Evolutionary conservation across 2,329 filamentous ascomycete genomes (phyloP), one percentile per base, ranked within the genome.

Genomic region (Trichoderma cornu-damae): DNA sequence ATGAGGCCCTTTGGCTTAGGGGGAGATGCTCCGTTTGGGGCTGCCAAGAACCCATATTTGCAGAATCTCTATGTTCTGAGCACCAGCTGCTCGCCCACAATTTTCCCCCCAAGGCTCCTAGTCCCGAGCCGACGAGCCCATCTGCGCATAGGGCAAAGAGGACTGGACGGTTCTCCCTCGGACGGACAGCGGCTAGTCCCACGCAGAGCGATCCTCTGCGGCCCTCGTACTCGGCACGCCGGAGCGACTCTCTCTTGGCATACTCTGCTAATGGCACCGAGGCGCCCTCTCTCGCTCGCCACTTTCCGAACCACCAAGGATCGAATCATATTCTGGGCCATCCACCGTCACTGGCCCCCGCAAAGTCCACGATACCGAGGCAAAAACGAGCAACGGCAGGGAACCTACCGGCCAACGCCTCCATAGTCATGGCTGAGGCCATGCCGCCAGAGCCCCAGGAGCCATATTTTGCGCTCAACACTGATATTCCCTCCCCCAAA

Each of bases 61-160:
- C 53, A 37, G 38, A 48, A 35, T 26, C 44, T 30, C 32, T 52
- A 11, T 57, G 53, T 40, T 43, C 42, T 47, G 28, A 42, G 6
- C 47, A 59, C 55, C 46, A 34, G 9, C 18, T 22, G n/a, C n/a
- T n/a, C 16, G 51, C 28, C 28, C 20, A 28, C 11, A 35, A 52
- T 30, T 14, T 20, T 6, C 4, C 40, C 3, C 34, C 28, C 32
- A 26, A 38, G 16, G 22, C 38, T 54, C 16, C 34, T 14, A 24
- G 11, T 9, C 8, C 22, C 38, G 32, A 34, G 11, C 6, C 53
- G 6, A 47, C 11, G 28, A 28, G 6, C 11, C 35, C 28, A 26
- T 50, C 46, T 30, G 59, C 40, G 32, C 57, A 61, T 47, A 53
- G 28, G 35, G 56, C 58, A 32, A 60, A 56, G 55, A 55, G 58